Base-by-base conservation (phyloP, 2,329 filamentous ascomycete species). In the Sphaerostilbella broomeana region DNA sequence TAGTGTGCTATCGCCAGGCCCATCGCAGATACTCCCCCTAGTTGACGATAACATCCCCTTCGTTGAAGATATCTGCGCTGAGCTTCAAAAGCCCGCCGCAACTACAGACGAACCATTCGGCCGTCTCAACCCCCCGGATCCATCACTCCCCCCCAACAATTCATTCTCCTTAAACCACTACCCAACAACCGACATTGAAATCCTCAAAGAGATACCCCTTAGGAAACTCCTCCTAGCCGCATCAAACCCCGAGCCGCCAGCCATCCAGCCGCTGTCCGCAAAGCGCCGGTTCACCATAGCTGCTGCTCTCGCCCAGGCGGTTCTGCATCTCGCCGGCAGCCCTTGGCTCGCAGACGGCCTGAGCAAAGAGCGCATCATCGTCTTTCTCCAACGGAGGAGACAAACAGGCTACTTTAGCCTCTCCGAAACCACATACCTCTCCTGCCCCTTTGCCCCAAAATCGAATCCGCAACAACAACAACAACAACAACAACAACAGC, bases 211-310 rank as follows among this genome's bases (percentile, higher is more conserved):
- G n/a, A 13, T 40, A 13, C 34, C 38, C 4, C 38, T 40, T 20
- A 31, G 34, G n/a, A 40, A 40, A 11, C 33, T 40, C 24, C 19
- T 35, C 30, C 30, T 31, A 4, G 34, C 30, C 5, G 38, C 33
- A 6, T 29, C 38, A 0, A 29, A 40, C 9, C 30, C 30, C 13
- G 30, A 33, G 15, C 30, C 38, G 9, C 38, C 38, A 13, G 38
- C 38, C 30, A 34, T 40, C 30, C 38, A 40, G 13, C 38, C 38
- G 15, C 38, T 40, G 20, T 40, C 38, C 24, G 38, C 38, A 17
- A 40, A 40, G 20, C 11, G 38, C 12, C 5, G 38, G 29, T 40
- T 33, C 22, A 31, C 30, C 38, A 40, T 40, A 18, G 38, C 38
- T 15, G 38, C 38, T 16, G 33, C 38, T 3, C 18, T 40, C 5